Evolutionary conservation across 2,329 filamentous ascomycete species (phyloP).

Genomic region (Nigrospora sphaerica): DNA sequence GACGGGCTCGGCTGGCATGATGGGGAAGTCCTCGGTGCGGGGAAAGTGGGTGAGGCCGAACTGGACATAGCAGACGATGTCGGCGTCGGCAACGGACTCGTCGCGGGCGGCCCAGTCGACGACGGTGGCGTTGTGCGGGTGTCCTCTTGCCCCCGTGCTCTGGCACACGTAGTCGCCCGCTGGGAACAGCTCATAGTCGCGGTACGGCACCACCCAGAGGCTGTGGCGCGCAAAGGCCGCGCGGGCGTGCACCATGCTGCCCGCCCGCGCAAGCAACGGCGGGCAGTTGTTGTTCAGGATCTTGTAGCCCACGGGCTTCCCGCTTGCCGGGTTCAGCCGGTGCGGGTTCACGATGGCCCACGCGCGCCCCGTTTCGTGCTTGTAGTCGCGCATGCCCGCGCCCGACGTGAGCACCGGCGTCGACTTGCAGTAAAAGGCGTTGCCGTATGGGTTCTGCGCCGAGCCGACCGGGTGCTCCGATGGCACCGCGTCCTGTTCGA

Average conservation of each 20-base stretch:
- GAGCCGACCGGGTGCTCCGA: constrained; percentile 35
- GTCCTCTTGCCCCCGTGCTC: constrained; percentile 33
- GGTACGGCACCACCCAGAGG: constrained; percentile 50
- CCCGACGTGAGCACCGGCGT: constrained; percentile 30
- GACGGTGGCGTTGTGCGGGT: constrained; percentile 33
- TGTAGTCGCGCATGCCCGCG: constrained; percentile 45
- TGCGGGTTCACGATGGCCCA: constrained; percentile 38
- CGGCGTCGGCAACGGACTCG: constrained; percentile 45
- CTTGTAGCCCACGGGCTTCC: constrained; percentile 42
- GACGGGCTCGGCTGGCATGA: constrained; percentile 9
- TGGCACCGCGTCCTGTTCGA: constrained; percentile 51
- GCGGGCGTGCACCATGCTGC: constrained; percentile 47
- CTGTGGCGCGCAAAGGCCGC: constrained; percentile 28
- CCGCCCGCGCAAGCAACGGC: constrained; percentile 44
- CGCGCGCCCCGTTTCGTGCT: constrained; percentile 36
- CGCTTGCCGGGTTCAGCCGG: constrained; percentile 29
- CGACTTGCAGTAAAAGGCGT: constrained; percentile 36
- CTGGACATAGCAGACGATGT: constrained; percentile 45
- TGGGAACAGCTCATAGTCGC: constrained; percentile 51
- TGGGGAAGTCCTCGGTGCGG: constrained; percentile 2
- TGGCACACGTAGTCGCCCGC: constrained; percentile 56
- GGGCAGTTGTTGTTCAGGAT: constrained; percentile 22
- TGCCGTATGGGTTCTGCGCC: constrained; percentile 36
- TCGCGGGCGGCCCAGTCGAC: constrained; percentile 38
- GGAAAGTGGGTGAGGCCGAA: constrained; percentile 1